These are phyloP conservation scores for Macrolepiota albuminosa DNA, from an alignment of 768 basidiomycete species.

Conservation along the genomic window DNA sequence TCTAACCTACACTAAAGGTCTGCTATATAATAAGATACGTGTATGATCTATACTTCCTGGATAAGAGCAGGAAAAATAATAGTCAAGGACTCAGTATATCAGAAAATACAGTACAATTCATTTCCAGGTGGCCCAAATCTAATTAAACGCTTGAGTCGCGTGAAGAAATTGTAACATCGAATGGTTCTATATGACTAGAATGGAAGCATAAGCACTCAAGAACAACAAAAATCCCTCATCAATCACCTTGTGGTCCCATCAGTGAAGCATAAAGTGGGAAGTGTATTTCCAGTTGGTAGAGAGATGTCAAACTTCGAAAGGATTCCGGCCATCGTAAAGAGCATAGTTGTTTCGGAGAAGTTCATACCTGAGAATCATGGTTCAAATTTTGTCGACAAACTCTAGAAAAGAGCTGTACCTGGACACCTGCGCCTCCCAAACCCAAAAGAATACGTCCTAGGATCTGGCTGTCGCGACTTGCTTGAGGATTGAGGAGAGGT, in stretches of 20 bases:
- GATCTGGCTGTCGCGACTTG: slow-evolving; percentile 23
- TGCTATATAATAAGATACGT: too few relatives aligned
- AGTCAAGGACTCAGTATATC: not conserved
- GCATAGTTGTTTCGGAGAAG: slow-evolving; percentile 27
- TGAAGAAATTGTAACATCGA: slow-evolving; percentile 15
- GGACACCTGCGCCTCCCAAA: slow-evolving; percentile 30
- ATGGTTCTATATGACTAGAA: slow-evolving; percentile 20
- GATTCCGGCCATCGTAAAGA: slow-evolving; percentile 28
- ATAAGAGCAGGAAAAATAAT: too few relatives aligned
- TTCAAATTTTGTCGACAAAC: not conserved
- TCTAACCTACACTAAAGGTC: too few relatives aligned
- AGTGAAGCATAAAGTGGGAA: slow-evolving; percentile 22
- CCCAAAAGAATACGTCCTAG: slow-evolving; percentile 26
- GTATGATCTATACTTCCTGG: not conserved
- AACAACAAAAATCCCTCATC: not conserved
- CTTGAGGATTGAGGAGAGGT: slow-evolving; percentile 1
- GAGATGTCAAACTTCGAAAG: slow-evolving; percentile 23
- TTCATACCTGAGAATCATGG: slow-evolving; percentile 17
- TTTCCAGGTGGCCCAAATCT: not conserved
- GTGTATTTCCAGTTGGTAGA: slow-evolving; percentile 12
- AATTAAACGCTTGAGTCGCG: not conserved
- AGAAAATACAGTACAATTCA: not conserved
- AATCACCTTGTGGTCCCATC: slow-evolving; percentile 27
- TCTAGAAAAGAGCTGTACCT: slow-evolving; percentile 14
- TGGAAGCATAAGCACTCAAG: not conserved